Percentiles rank a stretch among this genome's conserved stretches.
Evolutionary conservation across 495 filamentous ascomycete species (phyloP).

Genomic region (Podospora pseudopauciseta): DNA sequence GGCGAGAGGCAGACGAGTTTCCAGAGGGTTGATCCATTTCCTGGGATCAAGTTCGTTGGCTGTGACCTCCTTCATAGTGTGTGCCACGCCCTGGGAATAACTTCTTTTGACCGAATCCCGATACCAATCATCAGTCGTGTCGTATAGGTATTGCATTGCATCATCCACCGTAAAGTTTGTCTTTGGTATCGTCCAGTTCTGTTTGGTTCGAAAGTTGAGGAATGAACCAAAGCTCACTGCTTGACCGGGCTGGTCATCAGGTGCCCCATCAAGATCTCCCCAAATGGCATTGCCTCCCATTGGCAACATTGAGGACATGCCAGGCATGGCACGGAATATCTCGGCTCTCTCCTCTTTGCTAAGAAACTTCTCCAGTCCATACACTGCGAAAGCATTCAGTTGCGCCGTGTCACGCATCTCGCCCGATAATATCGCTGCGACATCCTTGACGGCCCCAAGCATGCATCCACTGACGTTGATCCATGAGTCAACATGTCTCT

Average conservation of each 20-base stretch:
- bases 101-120: slow-evolving; percentile 60
- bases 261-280: slow-evolving; percentile 86
- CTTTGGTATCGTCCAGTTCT: slow-evolving; percentile 51
- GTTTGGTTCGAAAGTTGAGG: slow-evolving; percentile 72
- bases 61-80: slow-evolving; percentile 76
- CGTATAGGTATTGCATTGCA: slow-evolving; percentile 71
- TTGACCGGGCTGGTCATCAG: slow-evolving; percentile 77
- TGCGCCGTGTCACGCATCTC: slow-evolving; percentile 99
- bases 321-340: slow-evolving; percentile 95
- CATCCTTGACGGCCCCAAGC: slow-evolving; percentile 89
- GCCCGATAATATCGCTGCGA: slow-evolving; percentile 86
- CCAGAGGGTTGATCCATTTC: slow-evolving; percentile 95
- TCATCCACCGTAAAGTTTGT: slow-evolving; percentile 77
- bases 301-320: slow-evolving; percentile 94
- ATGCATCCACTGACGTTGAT: slow-evolving; percentile 98
- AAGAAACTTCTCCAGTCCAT: slow-evolving; percentile 94
- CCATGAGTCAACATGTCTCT: slow-evolving; percentile 85
- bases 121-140: slow-evolving; percentile 84
- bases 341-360: slow-evolving; percentile 84
- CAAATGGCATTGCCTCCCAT: slow-evolving; percentile 91
- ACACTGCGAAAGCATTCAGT: slow-evolving; percentile 95
- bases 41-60: slow-evolving; percentile 74
- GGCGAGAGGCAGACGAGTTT: slow-evolving; percentile 81
- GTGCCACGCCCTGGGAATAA: slow-evolving; percentile 88
- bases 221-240: slow-evolving; percentile 72